Percentiles rank a stretch among this genome's conserved stretches.
phyloP scores from a whole-genome alignment of 2,329 filamentous ascomycete genomes.

The Zasmidium angulare region DNA sequence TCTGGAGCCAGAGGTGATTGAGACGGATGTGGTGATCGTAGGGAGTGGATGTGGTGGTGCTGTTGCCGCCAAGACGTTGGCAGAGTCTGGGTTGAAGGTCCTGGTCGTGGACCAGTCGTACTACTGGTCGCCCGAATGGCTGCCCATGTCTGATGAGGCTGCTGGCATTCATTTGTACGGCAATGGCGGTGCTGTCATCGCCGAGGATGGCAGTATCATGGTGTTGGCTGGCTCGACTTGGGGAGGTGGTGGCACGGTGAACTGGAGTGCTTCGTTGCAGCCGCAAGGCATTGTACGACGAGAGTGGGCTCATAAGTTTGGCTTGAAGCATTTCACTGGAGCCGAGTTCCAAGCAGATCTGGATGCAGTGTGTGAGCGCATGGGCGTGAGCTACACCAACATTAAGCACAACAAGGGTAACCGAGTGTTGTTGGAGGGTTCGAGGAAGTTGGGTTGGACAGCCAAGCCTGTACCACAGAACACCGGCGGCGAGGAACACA shows the following conservation, averaged over 20 bases:
- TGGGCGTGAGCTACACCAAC: constrained; percentile 68
- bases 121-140: constrained; percentile 68
- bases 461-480: constrained; percentile 75
- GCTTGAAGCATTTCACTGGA: constrained; percentile 72
- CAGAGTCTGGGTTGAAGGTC: constrained; percentile 72
- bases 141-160: constrained; percentile 69
- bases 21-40: constrained; percentile 80
- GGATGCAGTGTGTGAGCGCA: constrained; percentile 73
- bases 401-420: constrained; percentile 75
- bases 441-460: constrained; percentile 69
- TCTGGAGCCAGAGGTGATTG: constrained; percentile 57
- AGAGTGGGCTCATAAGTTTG: constrained; percentile 71
- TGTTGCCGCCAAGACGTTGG: constrained; percentile 76
- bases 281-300: constrained; percentile 74
- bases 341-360: constrained; percentile 73
- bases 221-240: constrained; percentile 70
- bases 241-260: constrained; percentile 77
- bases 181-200: constrained; percentile 61
- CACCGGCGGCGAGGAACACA: constrained; percentile 69
- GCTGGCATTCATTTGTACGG: constrained; percentile 68
- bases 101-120: constrained; percentile 82
- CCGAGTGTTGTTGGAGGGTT: constrained; percentile 70
- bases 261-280: constrained; percentile 71
- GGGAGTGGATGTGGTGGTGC: constrained; percentile 85
- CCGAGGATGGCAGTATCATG: constrained; percentile 50